A percentile compares a stretch with the other conserved stretches of the same genome.
Evolutionary conservation across 2,329 filamentous ascomycete genomes (phyloP).

Genomic region (Gnomoniopsis smithogilvyi): DNA sequence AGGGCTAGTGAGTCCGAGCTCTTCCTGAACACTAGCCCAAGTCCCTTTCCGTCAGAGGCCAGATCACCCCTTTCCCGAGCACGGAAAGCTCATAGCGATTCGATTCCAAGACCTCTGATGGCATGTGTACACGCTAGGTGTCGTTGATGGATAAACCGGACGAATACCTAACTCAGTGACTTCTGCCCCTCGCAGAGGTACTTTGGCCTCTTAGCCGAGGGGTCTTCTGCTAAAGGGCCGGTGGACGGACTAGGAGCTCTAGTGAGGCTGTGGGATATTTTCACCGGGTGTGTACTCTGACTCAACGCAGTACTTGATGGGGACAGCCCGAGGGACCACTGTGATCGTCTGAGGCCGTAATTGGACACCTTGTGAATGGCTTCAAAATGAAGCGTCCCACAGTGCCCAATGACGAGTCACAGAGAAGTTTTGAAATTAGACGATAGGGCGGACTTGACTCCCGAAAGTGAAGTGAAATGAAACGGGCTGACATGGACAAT

Average conservation of each 20-base stretch:
- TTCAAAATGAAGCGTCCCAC: no score
- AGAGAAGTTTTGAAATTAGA: no score
- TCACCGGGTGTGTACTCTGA: background rate
- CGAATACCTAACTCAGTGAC: background rate
- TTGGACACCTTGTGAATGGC: no score
- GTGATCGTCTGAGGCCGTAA: no score
- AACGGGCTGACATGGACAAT: no score
- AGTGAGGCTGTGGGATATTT: constrained; percentile 4
- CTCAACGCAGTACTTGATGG: background rate
- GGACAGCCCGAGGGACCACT: no score
- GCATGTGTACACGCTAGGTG: no score
- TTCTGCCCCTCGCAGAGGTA: background rate
- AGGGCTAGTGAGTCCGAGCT: background rate
- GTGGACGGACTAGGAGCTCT: background rate
- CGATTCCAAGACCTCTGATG: no score
- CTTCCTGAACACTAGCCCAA: background rate
- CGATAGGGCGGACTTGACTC: no score
- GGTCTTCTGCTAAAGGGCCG: background rate
- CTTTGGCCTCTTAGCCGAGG: background rate
- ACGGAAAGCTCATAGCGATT: background rate
- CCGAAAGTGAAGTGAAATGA: no score
- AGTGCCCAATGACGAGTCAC: no score
- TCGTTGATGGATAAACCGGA: no score
- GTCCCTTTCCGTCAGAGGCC: background rate
- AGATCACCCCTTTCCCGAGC: background rate